Evolutionary conservation across 108 stramenopile species (phyloP), one percentile per base, ranked within the genome.

Genomic region (Pelagomonas calceolata): DNA sequence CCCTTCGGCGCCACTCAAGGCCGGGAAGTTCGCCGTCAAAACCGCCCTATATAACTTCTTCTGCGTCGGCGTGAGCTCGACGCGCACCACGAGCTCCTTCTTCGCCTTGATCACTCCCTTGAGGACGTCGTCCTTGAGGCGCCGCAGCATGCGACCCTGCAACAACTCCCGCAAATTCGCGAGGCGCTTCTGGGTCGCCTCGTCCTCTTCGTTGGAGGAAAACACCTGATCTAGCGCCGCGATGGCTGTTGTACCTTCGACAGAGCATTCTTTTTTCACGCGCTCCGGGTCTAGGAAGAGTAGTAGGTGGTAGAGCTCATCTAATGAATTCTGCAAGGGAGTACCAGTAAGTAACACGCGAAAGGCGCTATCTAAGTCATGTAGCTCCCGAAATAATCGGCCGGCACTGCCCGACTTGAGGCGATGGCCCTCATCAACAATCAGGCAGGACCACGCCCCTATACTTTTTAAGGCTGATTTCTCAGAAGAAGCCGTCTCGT

Each of bases 1-100:
- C 33, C 15, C 0, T 30, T 66, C 66, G 3, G 66, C 21, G 30
- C 36, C 72, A 0, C 5, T 26, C 73, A 99, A 85, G 68, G 96
- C 94, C 34, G 91, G 82, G 76, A 93, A 94, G 77, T 94, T 94
- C 75, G 88, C 91, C 77, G 92, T 91, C 70, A 91, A 95, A 34
- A 98, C 81, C 0, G 96, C 96, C 0, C 96, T 85, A 70, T 98
- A 98, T 66, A 89, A 94, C 78, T 91, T 90, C 82, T 98, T 98
- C 75, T 99, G 99, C 67, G 91, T 36, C 31, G 88, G 76, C 15
- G 97, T 97, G 72, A 98, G 82, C 83, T 97, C 95, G 29, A 97
- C 95, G 84, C 96, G 94, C 77, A 98, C 95, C 33, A 99, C 91
- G 87, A 51, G 98, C 98, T 74, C 85, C 36, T 0, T 12, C 72